Evolutionary conservation across 805 yeast genomes (phyloP).

Genomic region (Metschnikowia corniflorae): DNA sequence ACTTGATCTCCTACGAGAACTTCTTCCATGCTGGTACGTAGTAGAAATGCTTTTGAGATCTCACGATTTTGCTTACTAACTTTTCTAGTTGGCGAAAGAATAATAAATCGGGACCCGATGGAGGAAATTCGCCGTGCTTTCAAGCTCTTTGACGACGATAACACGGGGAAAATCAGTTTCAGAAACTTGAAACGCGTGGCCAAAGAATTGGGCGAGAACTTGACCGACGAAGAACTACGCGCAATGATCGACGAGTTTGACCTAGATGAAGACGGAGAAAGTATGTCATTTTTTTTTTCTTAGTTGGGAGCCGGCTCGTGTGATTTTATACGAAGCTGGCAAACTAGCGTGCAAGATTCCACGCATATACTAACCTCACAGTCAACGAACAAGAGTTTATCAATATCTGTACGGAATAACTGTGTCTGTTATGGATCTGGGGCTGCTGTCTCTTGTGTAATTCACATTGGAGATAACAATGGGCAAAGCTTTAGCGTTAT

Average conservation of each 20-base stretch:
- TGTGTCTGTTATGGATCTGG: no score
- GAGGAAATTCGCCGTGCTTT: constrained; percentile 92
- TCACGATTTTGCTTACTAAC: not conserved
- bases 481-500: no score
- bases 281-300: constrained; percentile 25
- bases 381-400: constrained; percentile 87
- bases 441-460: no score
- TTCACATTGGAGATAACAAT: no score
- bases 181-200: constrained; percentile 85
- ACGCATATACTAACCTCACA: constrained; percentile 36
- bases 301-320: no score
- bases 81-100: constrained; percentile 73
- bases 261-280: constrained; percentile 92
- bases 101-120: constrained; percentile 84
- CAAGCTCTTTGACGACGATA: constrained; percentile 81
- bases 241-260: constrained; percentile 99
- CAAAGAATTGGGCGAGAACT: constrained; percentile 85
- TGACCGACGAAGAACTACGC: constrained; percentile 86
- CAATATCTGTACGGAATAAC: constrained; percentile 72
- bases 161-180: constrained; percentile 77
- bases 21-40: constrained; percentile 69
- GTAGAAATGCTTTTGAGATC: not conserved
- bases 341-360: no score
- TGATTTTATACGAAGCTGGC: no score
- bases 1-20: constrained; percentile 73